Percentiles rank a stretch among this genome's conserved stretches.
Conservation (phyloP, 805 yeast genomes). For the Pichia insulana region DNA sequence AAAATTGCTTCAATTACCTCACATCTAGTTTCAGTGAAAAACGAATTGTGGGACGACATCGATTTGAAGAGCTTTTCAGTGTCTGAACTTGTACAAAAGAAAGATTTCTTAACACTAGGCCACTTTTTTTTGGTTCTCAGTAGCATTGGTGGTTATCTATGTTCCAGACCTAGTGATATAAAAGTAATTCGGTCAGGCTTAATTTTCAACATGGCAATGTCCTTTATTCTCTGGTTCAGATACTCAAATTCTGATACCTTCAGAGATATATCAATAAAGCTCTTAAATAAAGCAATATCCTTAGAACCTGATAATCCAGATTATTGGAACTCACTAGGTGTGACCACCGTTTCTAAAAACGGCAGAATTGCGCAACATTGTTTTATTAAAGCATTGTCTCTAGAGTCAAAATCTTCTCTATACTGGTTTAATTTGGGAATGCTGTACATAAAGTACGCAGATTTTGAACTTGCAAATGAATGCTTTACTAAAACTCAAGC, state of each 20-base stretch:
- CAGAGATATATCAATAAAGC: slow-evolving; percentile 45
- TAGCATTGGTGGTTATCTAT: slow-evolving; percentile 7
- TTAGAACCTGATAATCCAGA: slow-evolving; percentile 61
- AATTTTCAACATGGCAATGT: slow-evolving; percentile 64
- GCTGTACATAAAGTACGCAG: slow-evolving; percentile 60
- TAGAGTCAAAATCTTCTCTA: slow-evolving; percentile 57
- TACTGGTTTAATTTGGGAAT: slow-evolving; percentile 82
- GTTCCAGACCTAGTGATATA: slow-evolving; percentile 26
- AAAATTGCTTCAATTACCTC: slow-evolving; percentile 25
- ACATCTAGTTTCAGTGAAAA: background rate
- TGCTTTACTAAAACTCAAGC: slow-evolving; percentile 71
- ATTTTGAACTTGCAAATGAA: slow-evolving; percentile 61
- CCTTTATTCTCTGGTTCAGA: slow-evolving; percentile 42
- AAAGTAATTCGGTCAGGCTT: slow-evolving; percentile 46
- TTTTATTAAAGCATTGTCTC: slow-evolving; percentile 68
- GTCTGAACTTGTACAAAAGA: slow-evolving; percentile 27
- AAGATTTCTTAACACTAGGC: background rate
- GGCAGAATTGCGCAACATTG: slow-evolving; percentile 86
- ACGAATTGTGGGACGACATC: slow-evolving; percentile 5
- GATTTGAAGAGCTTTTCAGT: background rate
- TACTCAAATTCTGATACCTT: slow-evolving; percentile 17
- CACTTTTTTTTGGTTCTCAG: slow-evolving; percentile 32
- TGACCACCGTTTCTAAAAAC: slow-evolving; percentile 54
- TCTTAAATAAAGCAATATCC: slow-evolving; percentile 59
- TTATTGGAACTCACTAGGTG: slow-evolving; percentile 80